phyloP scores from a whole-genome alignment of 1,284 basidiomycete genomes.

The Exobasidium cylindrosporum region DNA sequence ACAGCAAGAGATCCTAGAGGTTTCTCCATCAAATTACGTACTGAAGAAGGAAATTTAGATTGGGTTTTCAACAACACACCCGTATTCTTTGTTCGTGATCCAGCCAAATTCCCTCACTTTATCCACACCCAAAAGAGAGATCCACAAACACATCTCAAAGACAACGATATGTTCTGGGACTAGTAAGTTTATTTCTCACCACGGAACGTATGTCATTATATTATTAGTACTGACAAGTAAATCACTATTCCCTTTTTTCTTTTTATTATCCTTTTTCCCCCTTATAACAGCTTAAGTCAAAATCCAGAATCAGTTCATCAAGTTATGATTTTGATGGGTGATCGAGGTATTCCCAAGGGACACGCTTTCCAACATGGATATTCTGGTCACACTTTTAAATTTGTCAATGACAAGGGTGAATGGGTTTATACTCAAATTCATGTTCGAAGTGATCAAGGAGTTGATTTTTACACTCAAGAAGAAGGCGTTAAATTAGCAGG shows the following conservation, averaged over 20 bases:
- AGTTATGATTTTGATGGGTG: slow-evolving; percentile 63
- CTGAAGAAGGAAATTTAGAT: slow-evolving; percentile 66
- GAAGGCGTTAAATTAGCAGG: slow-evolving; percentile 63
- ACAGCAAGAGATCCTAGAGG: slow-evolving; percentile 88
- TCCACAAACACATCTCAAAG: slow-evolving; percentile 81
- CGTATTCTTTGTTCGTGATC: slow-evolving; percentile 56
- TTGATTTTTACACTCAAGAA: slow-evolving; percentile 58
- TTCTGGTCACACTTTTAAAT: slow-evolving; percentile 85
- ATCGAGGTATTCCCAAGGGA: slow-evolving; percentile 84
- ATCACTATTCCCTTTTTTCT: slow-evolving; percentile 77
- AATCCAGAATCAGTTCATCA: slow-evolving; percentile 26
- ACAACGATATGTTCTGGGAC: slow-evolving; percentile 67
- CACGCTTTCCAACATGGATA: slow-evolving; percentile 69
- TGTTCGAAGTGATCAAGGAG: slow-evolving; percentile 64
- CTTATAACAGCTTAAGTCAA: slow-evolving; percentile 13
- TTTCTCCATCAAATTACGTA: slow-evolving; percentile 85
- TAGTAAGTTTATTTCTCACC: no score
- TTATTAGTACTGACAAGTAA: slow-evolving; percentile 67
- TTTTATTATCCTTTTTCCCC: not conserved
- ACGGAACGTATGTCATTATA: no score
- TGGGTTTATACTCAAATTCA: slow-evolving; percentile 80
- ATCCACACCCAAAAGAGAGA: slow-evolving; percentile 59
- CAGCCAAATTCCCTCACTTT: slow-evolving; percentile 54
- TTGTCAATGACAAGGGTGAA: slow-evolving; percentile 74
- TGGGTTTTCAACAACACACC: slow-evolving; percentile 42